These are phyloP conservation scores for Ceriops zippeliana DNA, from an alignment of 345 rosid species.

Conservation along the genomic window DNA sequence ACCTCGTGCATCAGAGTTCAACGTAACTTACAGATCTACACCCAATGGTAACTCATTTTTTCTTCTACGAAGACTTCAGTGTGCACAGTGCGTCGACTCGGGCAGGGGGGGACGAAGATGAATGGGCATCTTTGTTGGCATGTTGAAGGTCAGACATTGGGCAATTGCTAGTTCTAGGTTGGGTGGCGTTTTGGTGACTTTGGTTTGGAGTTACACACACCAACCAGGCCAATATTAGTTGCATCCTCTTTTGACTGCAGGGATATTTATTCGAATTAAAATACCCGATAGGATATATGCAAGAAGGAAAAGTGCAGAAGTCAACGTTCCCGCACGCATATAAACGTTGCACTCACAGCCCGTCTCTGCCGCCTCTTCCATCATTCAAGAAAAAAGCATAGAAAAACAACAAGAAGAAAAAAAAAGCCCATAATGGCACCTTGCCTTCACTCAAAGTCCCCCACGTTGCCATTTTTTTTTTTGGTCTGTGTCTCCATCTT, in stretches of 20 bases:
- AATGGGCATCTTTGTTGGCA: not conserved
- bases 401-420: not conserved
- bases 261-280: slow-evolving; percentile 11
- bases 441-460: slow-evolving; percentile 2
- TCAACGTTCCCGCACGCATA: slow-evolving; percentile 16
- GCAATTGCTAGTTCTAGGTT: slow-evolving; percentile 19
- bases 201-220: slow-evolving; percentile 40
- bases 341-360: slow-evolving; percentile 29
- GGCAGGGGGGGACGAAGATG: not conserved
- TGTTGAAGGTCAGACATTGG: slow-evolving; percentile 5
- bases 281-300: slow-evolving; percentile 18
- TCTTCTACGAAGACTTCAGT: too few species aligned
- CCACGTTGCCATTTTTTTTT: slow-evolving; percentile 18
- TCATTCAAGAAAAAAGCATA: not conserved
- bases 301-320: not conserved
- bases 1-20: not conserved
- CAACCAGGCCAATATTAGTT: slow-evolving; percentile 59
- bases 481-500: slow-evolving; percentile 23
- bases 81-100: slow-evolving; percentile 4
- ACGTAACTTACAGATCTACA: too few species aligned
- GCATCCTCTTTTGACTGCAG: slow-evolving; percentile 59
- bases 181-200: slow-evolving; percentile 29
- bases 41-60: too few species aligned
- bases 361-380: slow-evolving; percentile 24
- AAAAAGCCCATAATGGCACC: slow-evolving; percentile 8